Base-by-base conservation (phyloP, 176 grass and related monocot species). In the Oropetium thomaeum region DNA sequence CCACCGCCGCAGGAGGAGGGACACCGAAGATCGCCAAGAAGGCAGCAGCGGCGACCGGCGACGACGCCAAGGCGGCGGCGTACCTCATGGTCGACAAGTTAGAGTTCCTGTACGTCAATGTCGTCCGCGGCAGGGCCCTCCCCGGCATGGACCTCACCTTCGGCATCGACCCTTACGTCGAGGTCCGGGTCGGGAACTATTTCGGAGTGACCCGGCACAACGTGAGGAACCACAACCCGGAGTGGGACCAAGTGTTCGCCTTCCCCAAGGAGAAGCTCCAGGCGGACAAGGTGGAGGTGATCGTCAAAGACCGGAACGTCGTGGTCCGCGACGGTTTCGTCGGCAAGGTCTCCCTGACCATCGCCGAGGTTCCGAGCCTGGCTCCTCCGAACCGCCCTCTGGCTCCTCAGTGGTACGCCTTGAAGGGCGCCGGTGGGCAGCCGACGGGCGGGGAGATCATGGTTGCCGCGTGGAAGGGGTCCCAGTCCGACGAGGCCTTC, bases 241-340 rank as follows among this genome's bases (percentile, higher is more conserved):
- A 63, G 58, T 76, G 73, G 73, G 35, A 76, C 58, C 73, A 76
- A 31, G 58, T 76, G 73, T 63, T 76, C 58, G 42, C 58, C 58
- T 64, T 76, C 58, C 34, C 58, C 11, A 35, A 63, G 29, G 58
- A 61, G 1, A 28, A 34, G 28, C 28, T 76, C 0, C 73, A 76
- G 26, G 42, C 58, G 2, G 11, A 76, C 8, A 49, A 0, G 3
- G 10, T 76, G 11, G 19, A 48, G 73, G 58, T 76, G 12, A 25
- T 35, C 12, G 29, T 76, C 23, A 63, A 22, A 58, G 19, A 63
- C 42, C 47, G 30, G 42, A 63, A 63, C 28, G 29, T 76, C 28
- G 1, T 76, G 1, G 9, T 74, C 4, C 3, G 3, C 1, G 58
- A 63, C 28, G 20, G 29, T 16, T 7, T 76, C 4, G 38, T n/a